Evolutionary conservation across 768 basidiomycete species (phyloP), one percentile per base, ranked within the genome.

Genomic region (Austroboletus festivus): DNA sequence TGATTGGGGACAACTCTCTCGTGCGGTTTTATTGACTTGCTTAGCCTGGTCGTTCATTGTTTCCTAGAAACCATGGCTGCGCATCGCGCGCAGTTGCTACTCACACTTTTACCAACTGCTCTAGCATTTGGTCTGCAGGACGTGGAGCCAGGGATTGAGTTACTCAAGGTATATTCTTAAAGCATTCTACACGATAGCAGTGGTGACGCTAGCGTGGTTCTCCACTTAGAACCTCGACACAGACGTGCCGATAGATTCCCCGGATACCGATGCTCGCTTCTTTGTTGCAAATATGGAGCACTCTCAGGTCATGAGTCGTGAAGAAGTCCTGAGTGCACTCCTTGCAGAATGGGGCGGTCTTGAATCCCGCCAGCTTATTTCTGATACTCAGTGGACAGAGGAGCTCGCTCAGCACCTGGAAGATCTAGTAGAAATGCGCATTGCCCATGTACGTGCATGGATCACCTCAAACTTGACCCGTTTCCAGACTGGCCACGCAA

Each of bases 1-100:
- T 47, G 81, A 83, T 49, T 83, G 81, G 82, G 77, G 80, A 22
- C 70, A 82, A 0, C 64, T 83, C 21, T 78, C 80, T 40, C 80
- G 81, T 83, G 41, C 37, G 79, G 59, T 20, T 5, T 0, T 3
- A 3, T 20, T 33, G 4, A 38, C 22, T 6, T 13, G 3, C 21
- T 24, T 16, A 0, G 15, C 45, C 22, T 22, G 0, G 19, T 30
- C 26, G 5, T 33, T 45, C 16, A 47, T 28, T 38, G 8, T 35
- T 8, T 22, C 44, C 4, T 46, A 78, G 75, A 77, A 66, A 77
- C 72, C 7, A 69, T 77, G 56, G 70, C 71, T 15, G 68, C 71
- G 13, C 75, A 77, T 60, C 72, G 75, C 20, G 72, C 71, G 12
- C 70, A 76, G 33, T 54, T 70, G 12, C 54, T 83, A 6, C 52